Conservation (phyloP, 2,329 filamentous ascomycete genomes). For the Talaromyces sp. region DNA sequence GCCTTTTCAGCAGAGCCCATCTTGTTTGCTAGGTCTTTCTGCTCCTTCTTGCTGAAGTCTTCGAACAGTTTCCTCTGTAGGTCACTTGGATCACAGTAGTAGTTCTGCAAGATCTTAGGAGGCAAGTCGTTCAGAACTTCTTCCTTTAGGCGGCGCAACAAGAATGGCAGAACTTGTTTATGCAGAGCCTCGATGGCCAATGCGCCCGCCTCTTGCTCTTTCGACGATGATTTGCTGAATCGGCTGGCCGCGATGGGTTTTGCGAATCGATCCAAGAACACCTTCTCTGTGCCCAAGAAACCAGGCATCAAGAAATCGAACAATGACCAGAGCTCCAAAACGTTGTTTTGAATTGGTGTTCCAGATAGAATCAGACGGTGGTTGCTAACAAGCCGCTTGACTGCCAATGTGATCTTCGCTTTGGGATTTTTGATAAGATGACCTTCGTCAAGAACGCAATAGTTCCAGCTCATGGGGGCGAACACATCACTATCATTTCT, state of each 20-base stretch:
- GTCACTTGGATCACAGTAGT: conserved; percentile 96
- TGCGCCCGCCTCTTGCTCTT: conserved; percentile 95
- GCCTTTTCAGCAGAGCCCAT: conserved; percentile 83
- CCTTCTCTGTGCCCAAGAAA: conserved; percentile 91
- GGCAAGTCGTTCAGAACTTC: conserved; percentile 94
- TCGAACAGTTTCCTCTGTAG: conserved; percentile 93
- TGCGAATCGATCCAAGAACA: conserved; percentile 92
- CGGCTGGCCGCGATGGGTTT: conserved; percentile 93
- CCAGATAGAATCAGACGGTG: conserved; percentile 94
- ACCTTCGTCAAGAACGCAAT: conserved; percentile 93
- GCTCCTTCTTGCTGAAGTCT: conserved; percentile 90
- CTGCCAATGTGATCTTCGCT: conserved; percentile 89
- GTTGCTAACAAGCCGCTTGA: conserved; percentile 85
- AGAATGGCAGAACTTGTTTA: conserved; percentile 95
- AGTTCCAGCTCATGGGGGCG: conserved; percentile 86
- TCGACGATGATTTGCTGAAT: conserved; percentile 94
- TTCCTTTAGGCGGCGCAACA: conserved; percentile 92
- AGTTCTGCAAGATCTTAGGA: conserved; percentile 98
- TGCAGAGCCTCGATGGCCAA: conserved; percentile 96
- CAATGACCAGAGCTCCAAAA: conserved; percentile 92
- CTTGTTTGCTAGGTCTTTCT: conserved; percentile 79
- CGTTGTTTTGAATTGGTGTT: conserved; percentile 97
- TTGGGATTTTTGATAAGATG: conserved; percentile 99
- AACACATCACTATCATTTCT: conserved; percentile 90
- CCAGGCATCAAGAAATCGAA: conserved; percentile 99